Conservation (phyloP, 257 asterid genomes). For the Solanum acaule region DNA sequence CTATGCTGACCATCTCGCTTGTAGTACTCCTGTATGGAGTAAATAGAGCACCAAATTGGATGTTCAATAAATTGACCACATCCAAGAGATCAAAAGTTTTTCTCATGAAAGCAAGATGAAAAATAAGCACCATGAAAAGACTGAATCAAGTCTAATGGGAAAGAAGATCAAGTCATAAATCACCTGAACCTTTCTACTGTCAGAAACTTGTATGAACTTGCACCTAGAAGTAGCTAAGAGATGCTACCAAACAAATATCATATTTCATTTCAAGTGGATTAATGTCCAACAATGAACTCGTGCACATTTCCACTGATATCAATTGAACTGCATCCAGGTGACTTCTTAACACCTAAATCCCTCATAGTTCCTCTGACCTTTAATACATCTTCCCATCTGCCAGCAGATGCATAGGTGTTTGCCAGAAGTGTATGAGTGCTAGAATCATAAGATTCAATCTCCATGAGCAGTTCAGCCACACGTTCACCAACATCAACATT, state of each 20-base stretch:
- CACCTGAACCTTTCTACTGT: background rate
- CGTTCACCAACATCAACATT: constrained; percentile 66
- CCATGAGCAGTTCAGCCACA: constrained; percentile 42
- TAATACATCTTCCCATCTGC: constrained; percentile 67
- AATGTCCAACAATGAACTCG: background rate
- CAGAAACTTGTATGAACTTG: background rate
- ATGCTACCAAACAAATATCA: background rate
- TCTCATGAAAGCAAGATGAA: background rate
- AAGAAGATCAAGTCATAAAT: background rate
- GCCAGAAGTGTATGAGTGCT: constrained; percentile 57
- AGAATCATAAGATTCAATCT: constrained; percentile 47
- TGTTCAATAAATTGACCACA: background rate
- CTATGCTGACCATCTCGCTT: constrained; percentile 64
- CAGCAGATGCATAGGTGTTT: constrained; percentile 56
- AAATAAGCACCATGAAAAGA: background rate
- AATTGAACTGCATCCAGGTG: constrained; percentile 68
- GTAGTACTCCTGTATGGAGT: background rate
- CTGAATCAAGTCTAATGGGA: background rate
- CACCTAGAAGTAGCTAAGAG: background rate
- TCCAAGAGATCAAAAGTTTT: background rate
- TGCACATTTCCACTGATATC: constrained; percentile 13
- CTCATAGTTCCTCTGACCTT: constrained; percentile 43
- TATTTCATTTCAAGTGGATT: background rate
- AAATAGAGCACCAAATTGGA: background rate
- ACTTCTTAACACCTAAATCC: constrained; percentile 34